Percentiles rank a stretch among this genome's conserved stretches.
Conservation (phyloP, 192 early-diverging fungal genomes). For the Coemansia sp. region DNA sequence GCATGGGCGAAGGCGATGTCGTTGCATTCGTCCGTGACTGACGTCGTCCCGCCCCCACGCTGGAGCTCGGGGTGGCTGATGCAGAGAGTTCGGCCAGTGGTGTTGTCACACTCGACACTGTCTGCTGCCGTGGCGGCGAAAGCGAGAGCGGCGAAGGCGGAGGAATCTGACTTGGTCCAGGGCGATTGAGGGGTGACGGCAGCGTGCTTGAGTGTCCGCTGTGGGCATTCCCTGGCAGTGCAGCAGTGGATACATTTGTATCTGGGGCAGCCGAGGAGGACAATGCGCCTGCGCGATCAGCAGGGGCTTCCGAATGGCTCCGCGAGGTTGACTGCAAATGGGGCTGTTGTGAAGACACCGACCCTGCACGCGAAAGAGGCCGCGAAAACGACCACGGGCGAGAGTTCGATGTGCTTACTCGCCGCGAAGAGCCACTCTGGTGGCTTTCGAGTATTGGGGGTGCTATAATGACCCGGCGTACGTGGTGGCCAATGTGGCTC, state of each 20-base stretch:
- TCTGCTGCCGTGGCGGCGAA: constrained; percentile 27
- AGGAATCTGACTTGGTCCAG: constrained; percentile 20
- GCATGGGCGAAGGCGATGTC: constrained; percentile 38
- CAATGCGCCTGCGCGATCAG: constrained; percentile 1
- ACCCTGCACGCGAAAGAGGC: constrained; percentile 38
- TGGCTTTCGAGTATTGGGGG: constrained; percentile 42
- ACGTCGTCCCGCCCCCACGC: constrained; percentile 24
- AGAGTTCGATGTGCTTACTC: constrained; percentile 39
- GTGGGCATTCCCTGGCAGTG: constrained; percentile 8
- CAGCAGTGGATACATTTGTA: constrained; percentile 1
- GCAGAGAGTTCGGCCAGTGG: constrained; percentile 19
- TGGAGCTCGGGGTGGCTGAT: constrained; percentile 25
- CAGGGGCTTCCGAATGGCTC: not conserved
- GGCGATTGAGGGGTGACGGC: constrained; percentile 13
- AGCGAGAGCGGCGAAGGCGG: constrained; percentile 38
- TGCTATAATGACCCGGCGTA: constrained; percentile 45
- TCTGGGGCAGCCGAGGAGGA: constrained; percentile 1
- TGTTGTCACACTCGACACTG: constrained; percentile 17
- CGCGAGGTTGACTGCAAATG: constrained; percentile 16
- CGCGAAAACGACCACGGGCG: constrained; percentile 46
- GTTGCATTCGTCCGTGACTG: constrained; percentile 26
- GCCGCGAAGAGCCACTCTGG: constrained; percentile 31
- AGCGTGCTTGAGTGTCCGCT: constrained; percentile 17
- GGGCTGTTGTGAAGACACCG: constrained; percentile 21
- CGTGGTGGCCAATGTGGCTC: constrained; percentile 41